These are phyloP conservation scores for Galerina sulciceps DNA, from an alignment of 768 basidiomycete species.

Conservation along the genomic window DNA sequence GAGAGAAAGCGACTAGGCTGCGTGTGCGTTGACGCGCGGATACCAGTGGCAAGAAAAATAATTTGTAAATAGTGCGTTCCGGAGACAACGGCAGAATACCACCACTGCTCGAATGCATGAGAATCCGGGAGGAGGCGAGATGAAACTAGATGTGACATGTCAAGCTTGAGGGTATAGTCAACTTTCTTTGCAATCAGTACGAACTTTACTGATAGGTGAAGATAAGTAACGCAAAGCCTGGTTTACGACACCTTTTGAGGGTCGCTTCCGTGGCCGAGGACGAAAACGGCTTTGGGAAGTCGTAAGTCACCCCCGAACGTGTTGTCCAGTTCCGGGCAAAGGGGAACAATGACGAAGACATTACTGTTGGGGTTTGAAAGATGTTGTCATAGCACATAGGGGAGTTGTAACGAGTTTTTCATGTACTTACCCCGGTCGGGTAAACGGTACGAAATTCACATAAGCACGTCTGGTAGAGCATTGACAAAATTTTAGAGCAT, in stretches of 20 bases:
- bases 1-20: not conserved
- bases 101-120: not conserved
- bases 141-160: constrained; percentile 4
- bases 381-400: constrained; percentile 8
- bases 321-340: not conserved
- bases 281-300: not conserved
- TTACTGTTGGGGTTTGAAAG: not conserved
- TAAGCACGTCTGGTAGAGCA: not conserved
- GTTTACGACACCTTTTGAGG: constrained; percentile 3
- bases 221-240: not conserved
- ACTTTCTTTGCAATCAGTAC: constrained; percentile 5
- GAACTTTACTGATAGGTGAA: constrained; percentile 10
- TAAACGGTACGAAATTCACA: constrained; percentile 3
- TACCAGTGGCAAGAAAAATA: not conserved
- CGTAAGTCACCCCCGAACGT: constrained; percentile 14
- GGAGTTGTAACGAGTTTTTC: constrained; percentile 7
- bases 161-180: not conserved
- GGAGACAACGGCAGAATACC: constrained; percentile 2
- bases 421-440: constrained; percentile 6
- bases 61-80: constrained; percentile 1
- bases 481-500: not conserved
- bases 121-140: constrained; percentile 12
- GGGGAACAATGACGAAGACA: not conserved
- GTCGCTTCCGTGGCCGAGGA: not conserved
- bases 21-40: not conserved